Evolutionary conservation across 2,329 filamentous ascomycete species (phyloP), one percentile per base, ranked within the genome.

Genomic region (Pezicula neosporulosa): DNA sequence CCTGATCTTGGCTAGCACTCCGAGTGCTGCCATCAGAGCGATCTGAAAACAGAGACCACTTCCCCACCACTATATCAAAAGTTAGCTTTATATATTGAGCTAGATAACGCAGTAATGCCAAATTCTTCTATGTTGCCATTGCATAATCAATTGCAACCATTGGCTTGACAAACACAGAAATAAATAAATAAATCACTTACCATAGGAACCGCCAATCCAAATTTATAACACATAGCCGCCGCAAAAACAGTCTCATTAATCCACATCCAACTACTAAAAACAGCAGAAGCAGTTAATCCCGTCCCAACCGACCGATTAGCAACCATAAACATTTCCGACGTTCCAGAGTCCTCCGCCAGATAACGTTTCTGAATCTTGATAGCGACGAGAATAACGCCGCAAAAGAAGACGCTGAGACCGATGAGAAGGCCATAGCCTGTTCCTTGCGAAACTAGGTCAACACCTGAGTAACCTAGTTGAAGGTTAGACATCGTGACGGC

Each of bases 1-100:
- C 37, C 75, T 64, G 33, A 77, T 68, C 58, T 78, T 78, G 12
- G 72, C 72, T 42, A 77, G 60, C 6, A 78, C 73, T 4, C 75
- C 76, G 1, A 78, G 64, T 1, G 57, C 68, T 2, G 75, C 73
- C 71, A 78, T 77, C 33, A 77, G 61, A 5, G 74, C 74, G 49
- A 78, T 76, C 59, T 77, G 72, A 47, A 76, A 77, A 37, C 48
- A 52, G 4, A 77, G 38, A 4, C 38, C 48, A 35, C 39, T 48
- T 44, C 33, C 68, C 63, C 64, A 71, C 67, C 66, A 70, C 21
- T 21, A 21, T 5, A 21, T 21, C 21, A 21, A 21, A 21, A 5
- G 21, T 21, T 21, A 21, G 21, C 21, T 21, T 3, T 3, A 21
- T 21, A 5, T 5, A 3, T 5, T 21, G 21, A 21, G 21, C 21